Evolutionary conservation across 2,329 filamentous ascomycete genomes (phyloP), one percentile per base, ranked within the genome.

Genomic region (Penicillium vulpinum): DNA sequence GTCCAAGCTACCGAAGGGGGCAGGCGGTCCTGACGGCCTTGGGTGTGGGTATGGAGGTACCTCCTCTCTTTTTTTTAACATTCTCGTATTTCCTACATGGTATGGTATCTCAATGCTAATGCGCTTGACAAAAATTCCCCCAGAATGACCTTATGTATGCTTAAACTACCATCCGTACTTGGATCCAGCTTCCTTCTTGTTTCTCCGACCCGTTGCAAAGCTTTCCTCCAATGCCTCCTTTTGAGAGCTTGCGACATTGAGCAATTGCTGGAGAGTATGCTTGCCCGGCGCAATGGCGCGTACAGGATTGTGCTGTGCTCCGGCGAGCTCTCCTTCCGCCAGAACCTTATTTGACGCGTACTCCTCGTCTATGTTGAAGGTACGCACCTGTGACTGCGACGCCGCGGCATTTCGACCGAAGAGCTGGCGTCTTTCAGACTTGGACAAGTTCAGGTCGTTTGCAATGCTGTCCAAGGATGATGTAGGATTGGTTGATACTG

Each of bases 191-290:
- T 96, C 92, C 66, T 85, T 88, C 73, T 90, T 87, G 69, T 92
- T 94, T 66, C 83, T 85, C 77, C 85, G 87, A 6, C 91, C 90
- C 64, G 87, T 81, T 21, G 91, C 91, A 78, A 96, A 97, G 71
- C 90, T 92, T 69, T 97, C 93, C 75, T 97, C 92, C 63, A 97
- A 78, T 2, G 91, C 92, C 11, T 96, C 91, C 70, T 87, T 87
- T 76, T 97, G 92, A 60, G 82, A 90, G 64, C 86, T 86, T 26
- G 90, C 92, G 59, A 89, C 89, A 74, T 86, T 91, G 63, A 97
- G 89, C 66, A 97, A 81, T 78, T 96, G 92, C 70, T 88, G 87
- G 73, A 97, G 80, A 67, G 85, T 95, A 76, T 97, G 92, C 78
- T 97, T 97, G 58, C 91, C 90, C 4, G 92, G 89, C 24, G 90